A percentile compares a stretch with the other conserved stretches of the same genome.
Conservation (phyloP, 192 early-diverging fungal species). For the Mortierella hygrophila region DNA sequence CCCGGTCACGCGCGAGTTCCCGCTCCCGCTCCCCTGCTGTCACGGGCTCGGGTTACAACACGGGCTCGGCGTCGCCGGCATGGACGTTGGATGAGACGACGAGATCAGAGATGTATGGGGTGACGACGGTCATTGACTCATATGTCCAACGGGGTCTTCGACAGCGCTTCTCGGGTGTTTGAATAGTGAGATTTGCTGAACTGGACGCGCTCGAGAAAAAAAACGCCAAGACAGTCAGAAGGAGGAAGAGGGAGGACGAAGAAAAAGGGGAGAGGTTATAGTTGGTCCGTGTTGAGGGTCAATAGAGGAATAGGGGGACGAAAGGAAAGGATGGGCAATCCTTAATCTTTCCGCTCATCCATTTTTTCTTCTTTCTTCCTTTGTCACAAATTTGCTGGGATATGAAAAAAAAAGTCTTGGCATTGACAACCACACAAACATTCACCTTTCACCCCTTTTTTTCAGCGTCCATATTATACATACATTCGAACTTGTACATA, state of each 20-base stretch:
- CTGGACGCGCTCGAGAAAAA: not conserved
- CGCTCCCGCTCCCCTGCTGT: not conserved
- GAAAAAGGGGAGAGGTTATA: not conserved
- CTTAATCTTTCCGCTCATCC: not conserved
- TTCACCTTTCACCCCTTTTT: not conserved
- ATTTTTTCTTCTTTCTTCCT: not conserved
- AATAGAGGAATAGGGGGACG: not conserved
- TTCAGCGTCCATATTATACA: not conserved
- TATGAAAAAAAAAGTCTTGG: not conserved
- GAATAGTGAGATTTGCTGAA: not conserved
- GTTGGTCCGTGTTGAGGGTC: not conserved
- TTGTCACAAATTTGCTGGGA: not conserved
- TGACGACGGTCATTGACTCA: not conserved
- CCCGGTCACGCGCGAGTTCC: not conserved
- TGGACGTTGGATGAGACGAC: not conserved
- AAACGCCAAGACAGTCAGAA: not conserved
- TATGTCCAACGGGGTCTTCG: slow-evolving; percentile 1
- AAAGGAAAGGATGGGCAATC: not conserved
- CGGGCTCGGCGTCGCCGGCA: not conserved
- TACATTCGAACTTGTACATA: not conserved
- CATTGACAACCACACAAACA: not conserved
- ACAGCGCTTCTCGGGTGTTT: not conserved
- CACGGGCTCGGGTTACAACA: not conserved
- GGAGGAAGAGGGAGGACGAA: not conserved
- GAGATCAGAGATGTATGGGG: not conserved